Evolutionary conservation across 768 basidiomycete species (phyloP).

Genomic region (Lactifluus pinguis): DNA sequence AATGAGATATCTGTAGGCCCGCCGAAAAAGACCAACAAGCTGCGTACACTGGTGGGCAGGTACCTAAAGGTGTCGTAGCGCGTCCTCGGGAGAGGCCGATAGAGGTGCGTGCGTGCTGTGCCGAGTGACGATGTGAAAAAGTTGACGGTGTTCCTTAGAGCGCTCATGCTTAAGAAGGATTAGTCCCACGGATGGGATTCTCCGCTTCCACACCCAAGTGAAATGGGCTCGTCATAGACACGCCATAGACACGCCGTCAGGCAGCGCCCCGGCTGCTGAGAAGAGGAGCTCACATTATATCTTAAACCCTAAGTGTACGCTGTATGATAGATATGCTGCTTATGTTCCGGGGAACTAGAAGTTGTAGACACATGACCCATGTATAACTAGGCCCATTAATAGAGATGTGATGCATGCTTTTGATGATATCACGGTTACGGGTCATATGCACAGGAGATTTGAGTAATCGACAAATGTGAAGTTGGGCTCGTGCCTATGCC

Average conservation of each 20-base stretch:
- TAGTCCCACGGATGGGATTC: neutral
- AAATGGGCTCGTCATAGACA: constrained; percentile 3
- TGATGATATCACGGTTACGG: neutral
- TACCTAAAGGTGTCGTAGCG: constrained; percentile 15
- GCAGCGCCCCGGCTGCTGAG: constrained; percentile 3
- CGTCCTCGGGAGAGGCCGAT: neutral
- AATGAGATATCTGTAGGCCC: constrained; percentile 12
- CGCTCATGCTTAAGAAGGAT: neutral
- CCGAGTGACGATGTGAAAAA: neutral
- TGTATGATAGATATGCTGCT: constrained; percentile 2
- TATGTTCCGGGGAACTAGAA: neutral
- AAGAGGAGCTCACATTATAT: constrained; percentile 6
- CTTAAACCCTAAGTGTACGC: constrained; percentile 6
- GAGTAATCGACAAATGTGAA: neutral
- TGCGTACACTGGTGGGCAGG: constrained; percentile 24
- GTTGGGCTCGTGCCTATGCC: neutral
- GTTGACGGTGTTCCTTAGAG: neutral
- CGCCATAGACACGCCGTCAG: neutral
- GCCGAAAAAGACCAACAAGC: constrained; percentile 22
- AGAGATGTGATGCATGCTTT: constrained; percentile 6
- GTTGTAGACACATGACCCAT: constrained; percentile 5
- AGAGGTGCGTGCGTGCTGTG: constrained; percentile 9
- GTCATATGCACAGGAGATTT: constrained; percentile 2
- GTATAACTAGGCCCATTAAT: constrained; percentile 2
- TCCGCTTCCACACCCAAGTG: neutral